These are phyloP conservation scores for Dactylella cylindrospora DNA, from an alignment of 2,329 filamentous ascomycete species.

Conservation along the genomic window DNA sequence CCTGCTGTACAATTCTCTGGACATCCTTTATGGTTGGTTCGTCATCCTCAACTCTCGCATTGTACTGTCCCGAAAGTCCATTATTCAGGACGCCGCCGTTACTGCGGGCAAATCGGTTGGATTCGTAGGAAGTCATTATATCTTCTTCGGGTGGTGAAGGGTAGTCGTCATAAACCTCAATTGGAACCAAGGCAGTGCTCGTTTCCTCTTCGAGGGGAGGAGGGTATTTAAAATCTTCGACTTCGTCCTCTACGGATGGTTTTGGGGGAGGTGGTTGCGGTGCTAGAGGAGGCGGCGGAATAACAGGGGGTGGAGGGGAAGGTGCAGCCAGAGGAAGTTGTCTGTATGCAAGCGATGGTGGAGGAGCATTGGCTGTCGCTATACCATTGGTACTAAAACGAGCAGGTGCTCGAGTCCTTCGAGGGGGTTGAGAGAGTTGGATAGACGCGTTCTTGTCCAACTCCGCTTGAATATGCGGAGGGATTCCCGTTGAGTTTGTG, in stretches of 20 bases:
- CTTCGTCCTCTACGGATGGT: slow-evolving; percentile 36
- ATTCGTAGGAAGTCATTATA: slow-evolving; percentile 39
- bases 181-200: slow-evolving; percentile 18
- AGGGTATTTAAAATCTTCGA: slow-evolving; percentile 38
- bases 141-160: slow-evolving; percentile 19
- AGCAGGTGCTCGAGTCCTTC: slow-evolving; percentile 45
- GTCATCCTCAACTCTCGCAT: slow-evolving; percentile 44
- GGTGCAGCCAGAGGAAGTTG: slow-evolving; percentile 45
- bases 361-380: slow-evolving; percentile 48
- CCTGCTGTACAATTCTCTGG: slow-evolving; percentile 21
- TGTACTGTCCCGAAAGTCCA: slow-evolving; percentile 28
- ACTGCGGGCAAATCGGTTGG: slow-evolving; percentile 26
- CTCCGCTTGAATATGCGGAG: slow-evolving; percentile 42
- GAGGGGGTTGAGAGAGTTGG: slow-evolving; percentile 39
- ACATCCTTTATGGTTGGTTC: slow-evolving; percentile 43
- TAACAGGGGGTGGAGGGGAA: slow-evolving; percentile 36
- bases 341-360: slow-evolving; percentile 48
- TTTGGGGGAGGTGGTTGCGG: slow-evolving; percentile 39
- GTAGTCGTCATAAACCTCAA: slow-evolving; percentile 32
- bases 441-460: slow-evolving; percentile 44
- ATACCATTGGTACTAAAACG: slow-evolving; percentile 50
- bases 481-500: slow-evolving; percentile 35
- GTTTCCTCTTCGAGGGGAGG: slow-evolving; percentile 31
- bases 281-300: slow-evolving; percentile 42
- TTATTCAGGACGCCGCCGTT: slow-evolving; percentile 46